A percentile compares a stretch with the other conserved stretches of the same genome.
Evolutionary conservation across 1,139 yeast genomes (phyloP).

Genomic region (Oligophagozyma castellii): DNA sequence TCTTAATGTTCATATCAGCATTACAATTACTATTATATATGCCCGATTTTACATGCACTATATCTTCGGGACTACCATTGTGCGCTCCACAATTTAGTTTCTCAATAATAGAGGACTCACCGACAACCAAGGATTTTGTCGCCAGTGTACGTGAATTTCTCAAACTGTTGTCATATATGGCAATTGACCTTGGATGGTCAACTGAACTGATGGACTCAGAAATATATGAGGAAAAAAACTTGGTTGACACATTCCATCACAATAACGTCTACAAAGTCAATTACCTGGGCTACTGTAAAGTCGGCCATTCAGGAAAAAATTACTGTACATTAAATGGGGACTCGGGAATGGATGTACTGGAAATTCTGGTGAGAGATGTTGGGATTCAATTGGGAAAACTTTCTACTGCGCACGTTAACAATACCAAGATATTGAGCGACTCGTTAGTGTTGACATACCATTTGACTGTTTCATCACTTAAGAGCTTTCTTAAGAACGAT

Average conservation of each 20-base stretch:
- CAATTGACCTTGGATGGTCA: slow-evolving; percentile 35
- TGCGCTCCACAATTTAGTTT: slow-evolving; percentile 38
- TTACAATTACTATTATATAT: slow-evolving; percentile 15
- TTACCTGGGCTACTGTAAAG: slow-evolving; percentile 20
- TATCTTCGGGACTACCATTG: slow-evolving; percentile 12
- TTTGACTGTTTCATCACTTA: slow-evolving; percentile 9
- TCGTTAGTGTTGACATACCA: slow-evolving; percentile 15
- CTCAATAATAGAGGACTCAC: slow-evolving; percentile 28
- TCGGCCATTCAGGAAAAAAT: slow-evolving; percentile 4
- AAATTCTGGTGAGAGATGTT: slow-evolving; percentile 17
- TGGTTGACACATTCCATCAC: slow-evolving; percentile 17
- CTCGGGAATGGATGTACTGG: slow-evolving; percentile 18
- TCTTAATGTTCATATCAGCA: slow-evolving; percentile 7
- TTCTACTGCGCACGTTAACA: slow-evolving; percentile 9
- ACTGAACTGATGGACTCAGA: slow-evolving; percentile 9
- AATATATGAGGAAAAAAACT: slow-evolving; percentile 16
- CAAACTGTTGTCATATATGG: slow-evolving; percentile 39
- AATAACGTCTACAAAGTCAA: slow-evolving; percentile 15
- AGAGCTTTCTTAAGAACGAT: slow-evolving; percentile 7
- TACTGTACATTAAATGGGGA: slow-evolving; percentile 15
- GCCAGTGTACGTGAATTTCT: slow-evolving; percentile 36
- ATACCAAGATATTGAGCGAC: slow-evolving; percentile 15
- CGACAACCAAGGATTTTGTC: slow-evolving; percentile 27
- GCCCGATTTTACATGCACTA: slow-evolving; percentile 24
- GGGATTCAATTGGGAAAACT: slow-evolving; percentile 19